Conservation (phyloP, 106 monocot genomes). For the Phalaenopsis aphrodite region DNA sequence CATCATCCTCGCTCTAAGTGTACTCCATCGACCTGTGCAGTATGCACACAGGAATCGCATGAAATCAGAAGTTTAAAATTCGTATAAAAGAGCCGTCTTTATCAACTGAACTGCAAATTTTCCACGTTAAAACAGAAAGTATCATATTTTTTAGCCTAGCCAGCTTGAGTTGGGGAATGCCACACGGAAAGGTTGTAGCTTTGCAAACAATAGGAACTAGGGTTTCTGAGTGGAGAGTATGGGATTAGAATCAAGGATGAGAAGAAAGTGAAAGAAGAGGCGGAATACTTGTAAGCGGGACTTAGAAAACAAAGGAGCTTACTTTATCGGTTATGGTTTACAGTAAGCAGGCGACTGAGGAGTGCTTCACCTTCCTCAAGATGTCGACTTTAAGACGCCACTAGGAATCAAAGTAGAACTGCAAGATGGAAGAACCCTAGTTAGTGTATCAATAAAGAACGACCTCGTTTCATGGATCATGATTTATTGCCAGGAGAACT, state of each 20-base stretch:
- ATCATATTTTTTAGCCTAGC: neutral
- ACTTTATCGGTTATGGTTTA: no score
- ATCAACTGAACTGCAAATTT: neutral
- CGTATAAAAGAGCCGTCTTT: neutral
- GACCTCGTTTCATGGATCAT: neutral
- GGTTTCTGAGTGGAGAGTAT: neutral
- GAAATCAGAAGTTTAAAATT: neutral
- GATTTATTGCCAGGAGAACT: neutral
- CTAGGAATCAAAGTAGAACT: no score
- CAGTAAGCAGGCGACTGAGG: no score
- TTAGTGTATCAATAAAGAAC: neutral
- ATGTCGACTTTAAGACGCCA: no score
- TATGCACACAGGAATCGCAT: neutral
- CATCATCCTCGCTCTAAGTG: conserved; percentile 60
- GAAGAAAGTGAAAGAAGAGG: neutral
- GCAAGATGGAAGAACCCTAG: neutral
- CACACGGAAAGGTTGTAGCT: no score
- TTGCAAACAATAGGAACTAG: neutral
- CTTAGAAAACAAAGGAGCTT: no score
- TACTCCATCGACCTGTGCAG: conserved; percentile 34
- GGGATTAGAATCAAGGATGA: neutral
- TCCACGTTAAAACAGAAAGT: neutral
- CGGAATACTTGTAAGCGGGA: neutral
- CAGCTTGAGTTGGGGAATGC: neutral
- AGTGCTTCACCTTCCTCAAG: no score